Percentiles rank a stretch among this genome's conserved stretches.
Conservation (phyloP, 345 rosid genomes). For the Gossypium ekmanianum region DNA sequence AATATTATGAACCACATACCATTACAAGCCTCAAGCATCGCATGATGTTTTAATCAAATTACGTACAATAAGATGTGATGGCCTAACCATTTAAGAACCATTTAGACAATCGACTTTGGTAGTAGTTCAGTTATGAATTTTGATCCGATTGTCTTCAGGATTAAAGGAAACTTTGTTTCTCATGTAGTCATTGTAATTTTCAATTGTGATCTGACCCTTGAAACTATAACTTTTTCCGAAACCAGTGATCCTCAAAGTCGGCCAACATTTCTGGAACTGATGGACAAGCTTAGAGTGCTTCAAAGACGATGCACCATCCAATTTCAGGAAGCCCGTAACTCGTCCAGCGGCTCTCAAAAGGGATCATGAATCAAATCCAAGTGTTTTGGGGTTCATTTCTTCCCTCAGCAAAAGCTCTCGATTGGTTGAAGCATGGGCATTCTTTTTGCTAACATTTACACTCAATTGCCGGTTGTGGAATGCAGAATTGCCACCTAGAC, state of each 20-base stretch:
- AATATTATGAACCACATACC: no score
- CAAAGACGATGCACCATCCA: slow-evolving; percentile 46
- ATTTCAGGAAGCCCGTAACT: slow-evolving; percentile 28
- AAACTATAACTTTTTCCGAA: slow-evolving; percentile 18
- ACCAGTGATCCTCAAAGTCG: slow-evolving; percentile 68
- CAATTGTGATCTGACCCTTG: slow-evolving; percentile 6
- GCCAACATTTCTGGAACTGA: slow-evolving; percentile 79
- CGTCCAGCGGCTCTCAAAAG: slow-evolving; percentile 36
- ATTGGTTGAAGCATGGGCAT: neutral
- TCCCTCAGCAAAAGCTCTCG: neutral
- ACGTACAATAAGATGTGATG: neutral
- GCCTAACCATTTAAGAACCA: neutral
- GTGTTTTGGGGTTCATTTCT: neutral
- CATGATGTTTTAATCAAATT: neutral
- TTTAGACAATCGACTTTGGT: slow-evolving; percentile 6
- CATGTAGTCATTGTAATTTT: neutral
- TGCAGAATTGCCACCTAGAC: no score
- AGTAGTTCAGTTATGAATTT: neutral
- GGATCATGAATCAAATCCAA: slow-evolving; percentile 24
- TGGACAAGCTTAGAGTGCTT: slow-evolving; percentile 73
- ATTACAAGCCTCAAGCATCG: neutral
- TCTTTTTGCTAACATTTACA: no score
- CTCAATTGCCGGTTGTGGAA: no score
- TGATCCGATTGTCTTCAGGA: neutral
- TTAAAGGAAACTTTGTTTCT: neutral